These are phyloP conservation scores for Rhizopogon rudus DNA, from an alignment of 768 basidiomycete species.

Conservation along the genomic window DNA sequence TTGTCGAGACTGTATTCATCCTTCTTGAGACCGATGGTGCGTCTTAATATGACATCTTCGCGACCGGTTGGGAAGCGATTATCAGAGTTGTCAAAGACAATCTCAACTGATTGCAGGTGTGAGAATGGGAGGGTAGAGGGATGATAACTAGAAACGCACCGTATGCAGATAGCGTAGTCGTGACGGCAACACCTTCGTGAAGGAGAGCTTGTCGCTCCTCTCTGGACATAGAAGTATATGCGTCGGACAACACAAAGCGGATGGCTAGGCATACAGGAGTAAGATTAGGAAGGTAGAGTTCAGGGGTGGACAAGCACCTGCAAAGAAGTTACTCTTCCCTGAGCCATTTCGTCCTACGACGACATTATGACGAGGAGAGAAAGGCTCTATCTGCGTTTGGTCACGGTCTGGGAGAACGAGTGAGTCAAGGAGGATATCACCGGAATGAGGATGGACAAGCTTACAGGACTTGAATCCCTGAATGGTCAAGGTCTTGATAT, in stretches of 20 bases:
- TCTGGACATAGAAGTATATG: slow-evolving; percentile 91
- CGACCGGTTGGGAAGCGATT: slow-evolving; percentile 91
- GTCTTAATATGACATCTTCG: slow-evolving; percentile 80
- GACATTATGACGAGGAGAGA: slow-evolving; percentile 91
- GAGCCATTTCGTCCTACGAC: slow-evolving; percentile 97
- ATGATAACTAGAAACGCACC: slow-evolving; percentile 38
- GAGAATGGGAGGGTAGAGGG: not conserved
- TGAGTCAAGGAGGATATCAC: slow-evolving; percentile 1
- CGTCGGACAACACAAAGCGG: slow-evolving; percentile 96
- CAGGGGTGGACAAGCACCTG: slow-evolving; percentile 46
- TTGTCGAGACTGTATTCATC: slow-evolving; percentile 97
- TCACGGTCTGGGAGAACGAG: slow-evolving; percentile 56
- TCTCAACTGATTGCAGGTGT: slow-evolving; percentile 56
- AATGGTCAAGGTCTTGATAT: slow-evolving; percentile 85
- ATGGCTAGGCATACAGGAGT: slow-evolving; percentile 53
- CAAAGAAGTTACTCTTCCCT: slow-evolving; percentile 99
- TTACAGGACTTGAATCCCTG: slow-evolving; percentile 98
- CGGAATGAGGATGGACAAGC: slow-evolving; percentile 14
- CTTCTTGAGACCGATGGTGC: slow-evolving; percentile 97
- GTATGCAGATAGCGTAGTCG: slow-evolving; percentile 88
- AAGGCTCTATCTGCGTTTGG: slow-evolving; percentile 91
- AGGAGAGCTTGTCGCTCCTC: slow-evolving; percentile 92
- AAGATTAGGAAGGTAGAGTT: not conserved
- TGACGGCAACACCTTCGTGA: slow-evolving; percentile 87
- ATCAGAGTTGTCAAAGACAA: slow-evolving; percentile 93